phyloP scores from a whole-genome alignment of 2,329 filamentous ascomycete species.

The Sporothrix pseudoabietina region DNA sequence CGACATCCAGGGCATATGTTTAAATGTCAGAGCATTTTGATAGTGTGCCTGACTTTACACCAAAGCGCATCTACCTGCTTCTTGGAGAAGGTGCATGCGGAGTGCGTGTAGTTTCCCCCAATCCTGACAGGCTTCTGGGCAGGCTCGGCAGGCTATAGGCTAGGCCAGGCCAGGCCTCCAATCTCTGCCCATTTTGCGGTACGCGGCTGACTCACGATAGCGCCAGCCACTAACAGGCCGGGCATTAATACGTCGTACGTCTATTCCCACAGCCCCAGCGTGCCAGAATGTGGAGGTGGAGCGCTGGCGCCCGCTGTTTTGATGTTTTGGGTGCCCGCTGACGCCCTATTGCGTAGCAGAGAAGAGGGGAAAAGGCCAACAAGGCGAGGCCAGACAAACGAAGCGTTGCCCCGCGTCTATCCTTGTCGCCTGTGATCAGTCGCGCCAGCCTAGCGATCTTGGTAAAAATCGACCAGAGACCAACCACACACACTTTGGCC shows the following conservation, averaged over 20 bases:
- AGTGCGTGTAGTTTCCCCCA: not conserved
- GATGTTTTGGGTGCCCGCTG: not conserved
- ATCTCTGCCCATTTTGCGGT: not conserved
- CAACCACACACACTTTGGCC: not conserved
- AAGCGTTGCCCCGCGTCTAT: not conserved
- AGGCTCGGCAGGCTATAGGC: not conserved
- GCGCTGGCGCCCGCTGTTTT: not conserved
- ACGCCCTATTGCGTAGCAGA: conserved; percentile 15
- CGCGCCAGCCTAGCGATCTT: not conserved
- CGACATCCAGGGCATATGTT: too few species aligned
- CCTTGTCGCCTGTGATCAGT: not conserved
- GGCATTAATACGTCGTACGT: conserved; percentile 3
- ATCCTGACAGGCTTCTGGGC: not conserved
- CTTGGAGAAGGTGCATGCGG: conserved; percentile 5
- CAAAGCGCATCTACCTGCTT: not conserved
- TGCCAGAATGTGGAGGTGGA: conserved; percentile 21
- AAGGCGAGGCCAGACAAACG: too few species aligned
- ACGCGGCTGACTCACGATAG: conserved; percentile 16
- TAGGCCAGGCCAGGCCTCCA: not conserved
- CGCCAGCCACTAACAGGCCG: conserved; percentile 14
- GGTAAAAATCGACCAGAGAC: too few species aligned
- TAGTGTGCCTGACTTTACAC: not conserved
- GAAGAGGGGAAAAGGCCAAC: not conserved
- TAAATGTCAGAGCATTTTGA: not conserved
- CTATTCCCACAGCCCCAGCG: conserved; percentile 4